A percentile compares a stretch with the other conserved stretches of the same genome.
phyloP scores from a whole-genome alignment of 306 rosid genomes.

The Trifolium repens region DNA sequence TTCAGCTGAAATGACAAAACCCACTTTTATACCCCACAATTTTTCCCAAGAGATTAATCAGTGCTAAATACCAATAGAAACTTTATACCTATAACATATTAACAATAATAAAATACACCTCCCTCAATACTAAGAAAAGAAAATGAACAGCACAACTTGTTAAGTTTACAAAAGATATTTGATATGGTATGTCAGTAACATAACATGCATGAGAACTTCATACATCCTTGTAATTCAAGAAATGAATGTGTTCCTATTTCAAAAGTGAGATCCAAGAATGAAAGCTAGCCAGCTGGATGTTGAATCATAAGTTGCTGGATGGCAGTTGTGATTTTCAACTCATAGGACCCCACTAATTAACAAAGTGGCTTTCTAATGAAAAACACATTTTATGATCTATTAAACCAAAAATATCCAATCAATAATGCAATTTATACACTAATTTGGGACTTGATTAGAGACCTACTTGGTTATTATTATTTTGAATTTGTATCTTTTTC shows the following conservation, averaged over 20 bases:
- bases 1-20: no score
- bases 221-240: slow-evolving; percentile 43
- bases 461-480: background rate
- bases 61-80: no score
- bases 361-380: slow-evolving; percentile 44
- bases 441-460: slow-evolving; percentile 25
- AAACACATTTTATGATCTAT: slow-evolving; percentile 18
- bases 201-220: slow-evolving; percentile 30
- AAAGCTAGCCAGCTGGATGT: slow-evolving; percentile 57
- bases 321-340: slow-evolving; percentile 38
- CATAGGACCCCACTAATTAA: slow-evolving; percentile 40
- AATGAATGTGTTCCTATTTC: slow-evolving; percentile 31
- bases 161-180: slow-evolving; percentile 16
- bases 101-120: no score
- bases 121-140: background rate
- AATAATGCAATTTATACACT: background rate
- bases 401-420: slow-evolving; percentile 27
- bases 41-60: no score
- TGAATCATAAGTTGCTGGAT: slow-evolving; percentile 43
- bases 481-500: background rate
- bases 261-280: slow-evolving; percentile 44
- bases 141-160: slow-evolving; percentile 7
- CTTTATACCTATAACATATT: no score
- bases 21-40: no score
- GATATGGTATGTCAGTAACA: slow-evolving; percentile 21